Evolutionary conservation across 306 rosid species (phyloP).

Genomic region (Acacia confusa): DNA sequence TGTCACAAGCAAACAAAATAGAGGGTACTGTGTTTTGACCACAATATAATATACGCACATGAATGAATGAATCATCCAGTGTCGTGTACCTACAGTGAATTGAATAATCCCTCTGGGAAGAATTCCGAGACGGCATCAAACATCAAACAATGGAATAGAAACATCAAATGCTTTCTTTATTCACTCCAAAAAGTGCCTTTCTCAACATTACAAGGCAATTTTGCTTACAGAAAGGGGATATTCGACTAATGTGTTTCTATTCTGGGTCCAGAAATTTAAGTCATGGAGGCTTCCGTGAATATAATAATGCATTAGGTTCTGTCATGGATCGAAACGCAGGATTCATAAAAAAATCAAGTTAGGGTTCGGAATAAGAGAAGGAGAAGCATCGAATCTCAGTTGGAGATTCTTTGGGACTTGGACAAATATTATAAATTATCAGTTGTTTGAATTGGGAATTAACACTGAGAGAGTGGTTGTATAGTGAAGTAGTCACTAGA

Average conservation of each 20-base stretch:
- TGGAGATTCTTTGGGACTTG: slow-evolving; percentile 32
- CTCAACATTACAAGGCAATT: slow-evolving; percentile 38
- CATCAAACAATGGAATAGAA: slow-evolving; percentile 66
- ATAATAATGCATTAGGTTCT: slow-evolving; percentile 9
- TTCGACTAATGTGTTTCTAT: slow-evolving; percentile 30
- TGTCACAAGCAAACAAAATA: slow-evolving; percentile 27
- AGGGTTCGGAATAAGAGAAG: slow-evolving; percentile 19
- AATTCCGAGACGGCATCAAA: slow-evolving; percentile 29
- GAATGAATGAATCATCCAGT: slow-evolving; percentile 22
- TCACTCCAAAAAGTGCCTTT: slow-evolving; percentile 31
- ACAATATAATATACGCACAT: slow-evolving; percentile 1
- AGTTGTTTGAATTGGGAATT: slow-evolving; percentile 34
- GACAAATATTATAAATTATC: not conserved
- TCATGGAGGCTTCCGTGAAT: slow-evolving; percentile 43
- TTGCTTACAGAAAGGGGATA: slow-evolving; percentile 27
- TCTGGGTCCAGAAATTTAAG: slow-evolving; percentile 49
- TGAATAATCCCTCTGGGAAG: not conserved
- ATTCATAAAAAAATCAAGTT: not conserved
- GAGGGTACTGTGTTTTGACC: slow-evolving; percentile 49
- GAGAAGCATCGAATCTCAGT: slow-evolving; percentile 44
- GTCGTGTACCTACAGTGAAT: not conserved
- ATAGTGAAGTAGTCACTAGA: slow-evolving; percentile 54
- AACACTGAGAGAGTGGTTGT: slow-evolving; percentile 52
- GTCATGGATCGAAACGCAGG: too few species aligned
- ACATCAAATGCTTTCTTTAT: slow-evolving; percentile 50